Percentiles rank a stretch among this genome's conserved stretches.
phyloP scores from a whole-genome alignment of 495 filamentous ascomycete genomes.

The Penicillium dipodomyicola region DNA sequence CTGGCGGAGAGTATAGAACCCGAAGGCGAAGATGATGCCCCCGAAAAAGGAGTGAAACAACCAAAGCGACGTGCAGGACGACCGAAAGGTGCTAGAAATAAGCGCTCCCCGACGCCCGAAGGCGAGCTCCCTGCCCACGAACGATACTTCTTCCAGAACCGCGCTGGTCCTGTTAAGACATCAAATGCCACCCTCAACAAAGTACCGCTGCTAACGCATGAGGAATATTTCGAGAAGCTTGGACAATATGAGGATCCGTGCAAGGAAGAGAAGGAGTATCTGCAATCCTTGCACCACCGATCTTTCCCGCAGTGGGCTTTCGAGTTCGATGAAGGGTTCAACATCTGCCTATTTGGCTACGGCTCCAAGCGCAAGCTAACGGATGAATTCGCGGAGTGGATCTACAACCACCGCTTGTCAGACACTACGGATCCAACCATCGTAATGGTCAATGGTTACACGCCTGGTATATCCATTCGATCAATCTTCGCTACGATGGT shows the following conservation, averaged over 20 bases:
- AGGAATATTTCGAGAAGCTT: conserved; percentile 80
- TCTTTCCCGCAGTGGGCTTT: conserved; percentile 92
- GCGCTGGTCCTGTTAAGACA: conserved; percentile 73
- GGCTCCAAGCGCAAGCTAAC: conserved; percentile 81
- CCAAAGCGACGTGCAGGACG: conserved; percentile 58
- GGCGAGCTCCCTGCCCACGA: conserved; percentile 80
- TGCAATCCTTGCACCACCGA: conserved; percentile 71
- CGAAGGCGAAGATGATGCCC: conserved; percentile 29
- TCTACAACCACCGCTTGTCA: conserved; percentile 50
- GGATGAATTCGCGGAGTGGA: conserved; percentile 71
- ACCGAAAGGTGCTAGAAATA: conserved; percentile 59
- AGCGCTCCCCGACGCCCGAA: conserved; percentile 76
- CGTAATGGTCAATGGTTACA: conserved; percentile 86
- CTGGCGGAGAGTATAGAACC: conserved; percentile 40
- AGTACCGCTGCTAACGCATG: conserved; percentile 74
- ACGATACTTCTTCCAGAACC: conserved; percentile 90
- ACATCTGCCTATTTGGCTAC: conserved; percentile 87
- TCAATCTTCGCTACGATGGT: conserved; percentile 75
- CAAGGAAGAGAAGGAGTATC: conserved; percentile 62
- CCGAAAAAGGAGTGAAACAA: conserved; percentile 39
- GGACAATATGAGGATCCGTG: conserved; percentile 69
- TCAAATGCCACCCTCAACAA: conserved; percentile 82
- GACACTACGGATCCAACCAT: conserved; percentile 53
- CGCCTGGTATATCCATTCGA: conserved; percentile 68
- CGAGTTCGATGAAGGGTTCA: conserved; percentile 86